These are phyloP conservation scores for Bothriochloa decipiens DNA, from an alignment of 176 grass and related monocot species.

Conservation along the genomic window DNA sequence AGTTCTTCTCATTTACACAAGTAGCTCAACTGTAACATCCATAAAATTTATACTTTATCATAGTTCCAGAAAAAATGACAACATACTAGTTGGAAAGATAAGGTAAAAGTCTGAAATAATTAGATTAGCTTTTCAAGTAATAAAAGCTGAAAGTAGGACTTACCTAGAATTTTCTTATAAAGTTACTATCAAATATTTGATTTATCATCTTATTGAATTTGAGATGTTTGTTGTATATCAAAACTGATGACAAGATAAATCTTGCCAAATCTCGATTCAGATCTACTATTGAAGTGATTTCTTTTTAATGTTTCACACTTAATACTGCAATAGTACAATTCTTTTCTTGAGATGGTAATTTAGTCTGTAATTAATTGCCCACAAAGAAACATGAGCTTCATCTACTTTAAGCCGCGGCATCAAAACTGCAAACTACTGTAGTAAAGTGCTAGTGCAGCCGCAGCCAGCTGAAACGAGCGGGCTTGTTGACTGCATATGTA, in stretches of 20 bases:
- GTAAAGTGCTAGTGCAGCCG: neutral
- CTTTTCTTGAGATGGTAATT: neutral
- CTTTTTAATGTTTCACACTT: neutral
- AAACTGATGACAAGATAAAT: neutral
- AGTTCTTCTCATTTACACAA: neutral
- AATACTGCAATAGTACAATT: neutral
- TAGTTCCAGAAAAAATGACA: slow-evolving; percentile 10
- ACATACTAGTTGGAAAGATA: neutral
- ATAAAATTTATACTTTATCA: slow-evolving; percentile 1
- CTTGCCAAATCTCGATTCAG: neutral
- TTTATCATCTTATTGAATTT: neutral
- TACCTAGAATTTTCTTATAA: neutral
- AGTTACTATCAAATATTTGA: neutral
- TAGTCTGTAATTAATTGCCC: neutral
- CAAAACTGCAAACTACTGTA: neutral
- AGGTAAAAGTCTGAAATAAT: neutral
- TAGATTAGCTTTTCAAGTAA: neutral
- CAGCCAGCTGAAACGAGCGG: neutral
- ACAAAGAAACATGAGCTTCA: neutral
- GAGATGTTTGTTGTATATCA: neutral
- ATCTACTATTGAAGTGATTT: neutral
- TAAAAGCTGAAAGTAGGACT: neutral
- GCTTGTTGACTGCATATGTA: neutral
- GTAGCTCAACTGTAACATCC: neutral
- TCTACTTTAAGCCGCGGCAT: neutral